Evolutionary conservation across 75 land plant species (phyloP).

Genomic region (Pseudotsuga menziesii): DNA sequence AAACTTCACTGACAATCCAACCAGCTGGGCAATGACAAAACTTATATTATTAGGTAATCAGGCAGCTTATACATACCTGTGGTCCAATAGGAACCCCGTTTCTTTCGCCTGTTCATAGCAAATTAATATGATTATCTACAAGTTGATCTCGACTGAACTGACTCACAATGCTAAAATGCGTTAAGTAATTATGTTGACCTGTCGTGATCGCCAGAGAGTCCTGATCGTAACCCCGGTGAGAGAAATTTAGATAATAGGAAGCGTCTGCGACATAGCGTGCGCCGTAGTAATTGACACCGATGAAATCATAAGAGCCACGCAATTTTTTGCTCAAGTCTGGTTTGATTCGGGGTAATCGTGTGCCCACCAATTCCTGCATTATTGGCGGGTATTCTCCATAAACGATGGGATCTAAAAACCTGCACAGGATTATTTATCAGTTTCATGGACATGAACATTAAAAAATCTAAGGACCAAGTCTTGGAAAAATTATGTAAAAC

Average conservation of each 20-base stretch:
- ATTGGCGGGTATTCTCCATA: constrained; percentile 44
- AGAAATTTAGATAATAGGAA: not conserved
- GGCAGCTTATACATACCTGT: constrained; percentile 13
- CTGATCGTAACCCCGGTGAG: not conserved
- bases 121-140: not conserved
- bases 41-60: not conserved
- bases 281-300: constrained; percentile 49
- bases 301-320: constrained; percentile 33
- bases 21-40: not conserved
- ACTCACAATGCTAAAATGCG: not conserved
- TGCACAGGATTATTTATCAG: constrained; percentile 1
- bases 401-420: constrained; percentile 52
- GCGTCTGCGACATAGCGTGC: constrained; percentile 9
- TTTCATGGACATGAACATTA: not conserved
- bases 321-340: constrained; percentile 9
- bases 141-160: not conserved
- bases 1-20: constrained; percentile 6
- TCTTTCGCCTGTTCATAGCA: constrained; percentile 18
- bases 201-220: not conserved
- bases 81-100: constrained; percentile 39
- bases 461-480: no score
- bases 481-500: no score
- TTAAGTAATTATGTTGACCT: not conserved
- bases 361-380: constrained; percentile 22
- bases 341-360: constrained; percentile 26